Base-by-base conservation (phyloP, 2,329 filamentous ascomycete genomes). In the Fusarium anguioides region DNA sequence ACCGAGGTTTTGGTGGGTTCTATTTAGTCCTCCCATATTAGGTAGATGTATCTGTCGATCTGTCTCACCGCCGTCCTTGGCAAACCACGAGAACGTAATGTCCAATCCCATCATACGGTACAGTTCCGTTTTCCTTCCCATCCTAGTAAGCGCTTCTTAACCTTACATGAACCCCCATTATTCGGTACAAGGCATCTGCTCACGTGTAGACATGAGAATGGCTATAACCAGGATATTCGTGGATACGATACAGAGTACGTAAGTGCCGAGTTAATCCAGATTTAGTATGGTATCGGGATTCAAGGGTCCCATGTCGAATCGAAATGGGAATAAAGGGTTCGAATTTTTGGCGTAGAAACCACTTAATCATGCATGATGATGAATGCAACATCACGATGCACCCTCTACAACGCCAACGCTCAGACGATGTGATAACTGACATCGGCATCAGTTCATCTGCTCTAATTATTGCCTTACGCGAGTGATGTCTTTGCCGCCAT, bases 151-250 rank as follows among this genome's bases (percentile, higher is more conserved):
- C 1, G 45, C 12, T 23, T 35, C 5, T 36, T 8, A 14, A 9
- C 5, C 23, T 3, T 24, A 15, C 33, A 18, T 26, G 35, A 23
- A 36, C 47, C 27, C 27, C 31, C 50, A 40, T 41, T 15, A n/a
- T 8, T 15, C 24, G 27, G n/a, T 21, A 21, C 31, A n/a, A 33
- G 9, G 31, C 9, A 31, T n/a, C 21, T 35, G 27, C 26, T 44
- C 58, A 39, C 49, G 37, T 49, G 49, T 39, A 35, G 26, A 4
- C 27, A 63, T 15, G 42, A 44, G 29, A 62, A 62, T 47, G 48
- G 33, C 36, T 55, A 41, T 27, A 36, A n/a, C 21, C 48, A 15
- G 20, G 15, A 41, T 24, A 39, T 23, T n/a, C 42, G 31, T 49
- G 49, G 60, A 33, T 15, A 23, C 36, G 17, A n/a, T n/a, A n/a